Base-by-base conservation (phyloP, 169 alveolate species). In the Ichthyophthirius multifiliis region DNA sequence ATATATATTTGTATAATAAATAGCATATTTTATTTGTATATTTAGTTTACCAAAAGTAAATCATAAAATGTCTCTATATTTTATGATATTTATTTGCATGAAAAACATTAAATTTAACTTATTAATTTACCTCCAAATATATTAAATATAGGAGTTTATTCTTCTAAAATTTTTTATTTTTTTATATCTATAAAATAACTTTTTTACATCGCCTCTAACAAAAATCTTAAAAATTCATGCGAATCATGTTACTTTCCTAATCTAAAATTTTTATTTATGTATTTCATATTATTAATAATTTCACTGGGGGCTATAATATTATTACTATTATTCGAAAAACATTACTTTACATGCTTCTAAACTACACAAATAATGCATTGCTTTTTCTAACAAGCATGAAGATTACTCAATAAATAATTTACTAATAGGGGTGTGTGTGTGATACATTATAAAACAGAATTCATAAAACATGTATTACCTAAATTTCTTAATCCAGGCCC, bases 381-480 rank as follows among this genome's bases (percentile, higher is more conserved):
- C 35, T 34, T 67, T 67, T 44, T 67, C 0, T 41, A 30, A 18
- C 77, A 67, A 6, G 43, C 31, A 39, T 75, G 77, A 34, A 18
- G 23, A 1, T 37, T 62, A 5, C 62, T 37, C 3, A 67, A 37
- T 39, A 67, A 37, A n/a, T 75, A 75, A 62, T 45, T 47, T 9
- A 48, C 65, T 15, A 77, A 41, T 31, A 79, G 71, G 20, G 65
- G 76, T 5, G 92, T 82, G 34, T 86, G 37, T 43, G 77, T 71
- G 30, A 86, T 39, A 39, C 89, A 82, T 75, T 86, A 82, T 16
- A 86, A 64, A 0, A 83, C 76, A 35, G 87, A 67, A 65, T 86
- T 86, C 15, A 86, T 71, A 43, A 86, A 86, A 64, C 92, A 86
- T 18, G 92, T 81, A 71, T 86, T 86, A 31, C 92, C 92, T 43